phyloP scores from a whole-genome alignment of 768 basidiomycete genomes.

The Hericium coralloides region DNA sequence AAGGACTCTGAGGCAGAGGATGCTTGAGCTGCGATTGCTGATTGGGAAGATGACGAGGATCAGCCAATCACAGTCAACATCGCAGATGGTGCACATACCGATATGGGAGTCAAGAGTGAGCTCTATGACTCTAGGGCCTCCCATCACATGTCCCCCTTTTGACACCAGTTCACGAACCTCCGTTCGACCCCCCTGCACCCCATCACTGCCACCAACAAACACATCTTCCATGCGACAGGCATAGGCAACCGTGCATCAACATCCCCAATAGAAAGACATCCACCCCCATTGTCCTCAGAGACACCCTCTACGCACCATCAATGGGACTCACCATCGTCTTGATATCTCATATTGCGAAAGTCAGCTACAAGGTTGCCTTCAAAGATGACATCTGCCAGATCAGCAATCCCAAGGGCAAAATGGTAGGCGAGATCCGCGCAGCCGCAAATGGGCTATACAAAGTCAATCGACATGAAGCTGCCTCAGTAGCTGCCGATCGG shows the following conservation, averaged over 20 bases:
- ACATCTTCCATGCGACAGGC: constrained; percentile 13
- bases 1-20: neutral
- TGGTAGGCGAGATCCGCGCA: neutral
- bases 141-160: constrained; percentile 11
- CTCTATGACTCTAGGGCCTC: constrained; percentile 13
- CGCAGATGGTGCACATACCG: neutral
- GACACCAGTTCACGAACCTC: constrained; percentile 7
- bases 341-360: too few relatives aligned
- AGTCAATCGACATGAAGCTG: neutral
- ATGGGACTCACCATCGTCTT: constrained; percentile 11
- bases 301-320: constrained; percentile 8
- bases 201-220: constrained; percentile 12
- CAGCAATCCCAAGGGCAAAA: neutral
- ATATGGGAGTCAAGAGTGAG: neutral
- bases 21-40: neutral
- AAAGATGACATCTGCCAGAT: neutral
- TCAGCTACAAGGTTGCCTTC: neutral
- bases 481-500: neutral
- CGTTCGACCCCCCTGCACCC: neutral
- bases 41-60: neutral
- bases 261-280: neutral
- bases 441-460: neutral
- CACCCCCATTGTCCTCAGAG: neutral
- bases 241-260: constrained; percentile 6
- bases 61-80: neutral